phyloP scores from a whole-genome alignment of 2,329 filamentous ascomycete species.

The Trichoderma atrobrunneum region DNA sequence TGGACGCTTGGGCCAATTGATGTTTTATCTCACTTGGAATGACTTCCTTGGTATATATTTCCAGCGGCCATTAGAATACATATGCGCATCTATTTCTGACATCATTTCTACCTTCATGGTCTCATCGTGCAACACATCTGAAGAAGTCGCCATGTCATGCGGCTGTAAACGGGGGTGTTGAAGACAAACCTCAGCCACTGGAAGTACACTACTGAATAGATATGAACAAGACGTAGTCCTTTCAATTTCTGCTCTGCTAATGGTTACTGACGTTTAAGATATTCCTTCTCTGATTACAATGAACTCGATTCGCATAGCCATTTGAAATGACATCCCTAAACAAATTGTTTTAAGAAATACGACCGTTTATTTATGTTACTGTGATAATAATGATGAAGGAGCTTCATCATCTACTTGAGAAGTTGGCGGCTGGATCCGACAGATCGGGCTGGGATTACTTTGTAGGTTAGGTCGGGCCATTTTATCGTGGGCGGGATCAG shows the following conservation, averaged over 20 bases:
- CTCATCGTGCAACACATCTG: neutral
- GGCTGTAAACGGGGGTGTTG: neutral
- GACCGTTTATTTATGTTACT: neutral
- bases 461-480: neutral
- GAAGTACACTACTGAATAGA: neutral
- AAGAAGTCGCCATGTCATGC: neutral
- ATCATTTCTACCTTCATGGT: neutral
- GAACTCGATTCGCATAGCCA: neutral
- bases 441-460: neutral
- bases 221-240: neutral
- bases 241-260: neutral
- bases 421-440: neutral
- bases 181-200: neutral
- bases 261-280: neutral
- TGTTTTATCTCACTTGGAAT: neutral
- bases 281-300: neutral
- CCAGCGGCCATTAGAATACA: neutral
- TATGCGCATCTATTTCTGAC: neutral
- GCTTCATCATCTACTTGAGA: neutral
- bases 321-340: neutral
- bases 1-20: neutral
- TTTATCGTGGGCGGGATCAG: neutral
- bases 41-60: neutral
- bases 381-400: neutral
- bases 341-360: neutral